Evolutionary conservation across 352 stramenopile genomes (phyloP).

Genomic region (Phytophthora sp.): DNA sequence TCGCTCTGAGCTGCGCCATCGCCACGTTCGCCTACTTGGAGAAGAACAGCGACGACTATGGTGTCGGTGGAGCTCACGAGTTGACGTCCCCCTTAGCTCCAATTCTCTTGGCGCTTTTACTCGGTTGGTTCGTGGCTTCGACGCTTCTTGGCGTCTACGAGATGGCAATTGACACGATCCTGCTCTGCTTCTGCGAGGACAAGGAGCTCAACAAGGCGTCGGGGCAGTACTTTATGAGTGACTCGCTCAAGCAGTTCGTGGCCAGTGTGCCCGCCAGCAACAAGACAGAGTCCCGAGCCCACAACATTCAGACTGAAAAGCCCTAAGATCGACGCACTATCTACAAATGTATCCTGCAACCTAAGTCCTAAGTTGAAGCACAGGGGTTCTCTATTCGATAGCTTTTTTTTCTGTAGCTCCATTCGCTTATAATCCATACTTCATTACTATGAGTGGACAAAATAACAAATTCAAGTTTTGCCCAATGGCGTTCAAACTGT

Average conservation of each 20-base stretch:
- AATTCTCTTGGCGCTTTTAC: constrained; percentile 89
- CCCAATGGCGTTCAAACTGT: background rate
- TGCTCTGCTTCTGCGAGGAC: constrained; percentile 97
- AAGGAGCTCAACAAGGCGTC: constrained; percentile 71
- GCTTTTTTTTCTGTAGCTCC: too few species aligned
- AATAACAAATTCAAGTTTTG: background rate
- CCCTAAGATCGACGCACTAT: too few species aligned
- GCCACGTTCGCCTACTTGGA: constrained; percentile 71
- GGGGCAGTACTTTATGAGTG: constrained; percentile 82
- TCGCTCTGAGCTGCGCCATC: constrained; percentile 62
- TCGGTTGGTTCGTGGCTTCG: constrained; percentile 93
- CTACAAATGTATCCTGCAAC: too few species aligned
- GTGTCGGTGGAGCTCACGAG: constrained; percentile 57
- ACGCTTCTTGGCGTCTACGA: constrained; percentile 96
- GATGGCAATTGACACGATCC: constrained; percentile 95
- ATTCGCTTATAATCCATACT: too few species aligned
- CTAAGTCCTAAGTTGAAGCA: too few species aligned
- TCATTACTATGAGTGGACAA: too few species aligned
- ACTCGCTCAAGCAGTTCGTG: constrained; percentile 74
- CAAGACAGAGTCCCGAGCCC: background rate
- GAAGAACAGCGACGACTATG: constrained; percentile 55
- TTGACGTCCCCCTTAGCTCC: constrained; percentile 86
- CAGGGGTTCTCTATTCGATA: too few species aligned
- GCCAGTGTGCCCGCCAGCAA: constrained; percentile 50
- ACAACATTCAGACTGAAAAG: constrained; percentile 6